Percentiles rank a stretch among this genome's conserved stretches.
Evolutionary conservation across 164 flowering plant genomes (phyloP).

Genomic region (Vitis amurensis): DNA sequence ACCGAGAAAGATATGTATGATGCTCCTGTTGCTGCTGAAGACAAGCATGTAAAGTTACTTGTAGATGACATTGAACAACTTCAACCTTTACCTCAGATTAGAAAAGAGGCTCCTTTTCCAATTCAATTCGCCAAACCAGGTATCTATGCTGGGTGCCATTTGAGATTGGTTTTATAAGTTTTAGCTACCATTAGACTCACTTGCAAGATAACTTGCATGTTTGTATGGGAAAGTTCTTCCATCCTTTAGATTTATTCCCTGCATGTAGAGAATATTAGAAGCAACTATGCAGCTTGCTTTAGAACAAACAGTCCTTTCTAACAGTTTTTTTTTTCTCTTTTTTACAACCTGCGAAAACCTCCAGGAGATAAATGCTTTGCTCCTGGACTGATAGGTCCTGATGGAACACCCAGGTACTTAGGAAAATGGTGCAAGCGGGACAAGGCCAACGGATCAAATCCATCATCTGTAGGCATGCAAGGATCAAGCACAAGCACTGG

Average conservation of each 20-base stretch:
- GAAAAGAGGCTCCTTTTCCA: constrained; percentile 40
- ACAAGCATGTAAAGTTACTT: constrained; percentile 27
- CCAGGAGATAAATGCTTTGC: constrained; percentile 62
- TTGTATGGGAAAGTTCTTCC: neutral
- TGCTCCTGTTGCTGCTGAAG: constrained; percentile 17
- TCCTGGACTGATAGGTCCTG: constrained; percentile 79
- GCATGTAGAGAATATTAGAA: neutral
- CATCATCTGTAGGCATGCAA: constrained; percentile 22
- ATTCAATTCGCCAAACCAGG: constrained; percentile 45
- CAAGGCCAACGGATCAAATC: constrained; percentile 32
- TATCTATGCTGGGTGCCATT: constrained; percentile 14
- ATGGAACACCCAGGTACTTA: constrained; percentile 64
- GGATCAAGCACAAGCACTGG: constrained; percentile 34
- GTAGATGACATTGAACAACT: constrained; percentile 28
- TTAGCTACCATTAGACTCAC: too few relatives aligned
- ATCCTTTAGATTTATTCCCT: neutral
- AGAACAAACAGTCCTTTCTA: neutral
- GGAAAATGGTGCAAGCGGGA: constrained; percentile 93
- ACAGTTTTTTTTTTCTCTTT: neutral
- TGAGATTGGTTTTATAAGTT: neutral
- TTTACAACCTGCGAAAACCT: constrained; percentile 3
- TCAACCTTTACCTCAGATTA: constrained; percentile 37
- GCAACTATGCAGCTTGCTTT: neutral
- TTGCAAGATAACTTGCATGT: too few relatives aligned
- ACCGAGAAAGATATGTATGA: constrained; percentile 9